Conservation (phyloP, 75 land plant species). For the Ceratopteris richardii region DNA sequence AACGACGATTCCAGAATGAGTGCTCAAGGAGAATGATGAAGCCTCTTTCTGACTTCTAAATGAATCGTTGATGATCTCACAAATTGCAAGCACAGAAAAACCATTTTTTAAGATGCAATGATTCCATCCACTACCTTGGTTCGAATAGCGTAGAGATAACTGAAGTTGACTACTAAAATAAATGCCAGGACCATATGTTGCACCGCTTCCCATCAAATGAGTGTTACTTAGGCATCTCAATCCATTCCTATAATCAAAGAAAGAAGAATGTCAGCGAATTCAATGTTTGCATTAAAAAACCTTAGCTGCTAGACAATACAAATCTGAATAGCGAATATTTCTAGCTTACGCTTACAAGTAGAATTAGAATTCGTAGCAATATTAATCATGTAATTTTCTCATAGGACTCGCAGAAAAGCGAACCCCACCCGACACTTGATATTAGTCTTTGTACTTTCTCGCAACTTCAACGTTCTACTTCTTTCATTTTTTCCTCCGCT, state of each 20-base stretch:
- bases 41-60: not conserved
- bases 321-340: no score
- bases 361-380: no score
- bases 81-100: slow-evolving; percentile 21
- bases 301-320: no score
- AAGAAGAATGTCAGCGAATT: not conserved
- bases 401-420: no score
- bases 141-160: slow-evolving; percentile 10
- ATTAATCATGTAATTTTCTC: no score
- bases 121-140: not conserved
- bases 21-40: not conserved
- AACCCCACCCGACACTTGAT: no score
- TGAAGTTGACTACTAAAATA: slow-evolving; percentile 7
- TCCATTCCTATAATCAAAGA: slow-evolving; percentile 17
- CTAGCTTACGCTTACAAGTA: no score
- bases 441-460: no score
- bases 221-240: slow-evolving; percentile 22
- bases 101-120: slow-evolving; percentile 11
- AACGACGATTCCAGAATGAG: slow-evolving; percentile 3
- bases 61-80: slow-evolving; percentile 18
- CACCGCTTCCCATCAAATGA: slow-evolving; percentile 13
- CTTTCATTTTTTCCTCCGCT: no score
- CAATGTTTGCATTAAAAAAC: no score
- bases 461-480: no score
- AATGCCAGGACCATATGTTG: slow-evolving; percentile 21